Percentiles rank a stretch among this genome's conserved stretches.
Conservation (phyloP, 73 alveolate species). For the Paramecium biaurelia region DNA sequence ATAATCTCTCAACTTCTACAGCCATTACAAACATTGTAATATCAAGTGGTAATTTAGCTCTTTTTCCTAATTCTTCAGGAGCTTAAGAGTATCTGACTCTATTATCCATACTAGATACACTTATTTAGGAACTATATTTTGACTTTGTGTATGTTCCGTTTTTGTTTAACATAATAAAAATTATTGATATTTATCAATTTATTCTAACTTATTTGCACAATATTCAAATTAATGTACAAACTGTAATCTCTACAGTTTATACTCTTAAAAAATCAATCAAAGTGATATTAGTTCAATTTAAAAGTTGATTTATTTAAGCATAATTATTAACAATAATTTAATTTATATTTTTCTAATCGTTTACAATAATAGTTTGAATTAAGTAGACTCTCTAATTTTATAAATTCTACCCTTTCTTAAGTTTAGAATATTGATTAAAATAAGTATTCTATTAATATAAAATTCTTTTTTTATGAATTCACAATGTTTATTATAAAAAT, state of each 20-base stretch:
- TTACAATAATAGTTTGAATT: too few relatives aligned
- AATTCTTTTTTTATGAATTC: too few relatives aligned
- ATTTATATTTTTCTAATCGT: too few relatives aligned
- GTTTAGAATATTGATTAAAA: too few relatives aligned
- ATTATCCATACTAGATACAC: not conserved
- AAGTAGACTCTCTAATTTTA: too few relatives aligned
- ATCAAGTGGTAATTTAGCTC: not conserved
- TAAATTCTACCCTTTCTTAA: too few relatives aligned
- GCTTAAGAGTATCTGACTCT: not conserved
- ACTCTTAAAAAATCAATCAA: not conserved
- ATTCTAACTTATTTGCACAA: not conserved
- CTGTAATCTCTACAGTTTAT: not conserved
- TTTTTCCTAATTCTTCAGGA: not conserved
- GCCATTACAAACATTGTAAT: slow-evolving; percentile 3
- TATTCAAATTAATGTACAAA: not conserved
- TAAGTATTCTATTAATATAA: too few relatives aligned
- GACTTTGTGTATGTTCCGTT: not conserved
- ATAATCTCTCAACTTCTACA: not conserved
- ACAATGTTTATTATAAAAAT: too few relatives aligned
- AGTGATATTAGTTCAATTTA: not conserved
- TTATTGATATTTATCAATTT: not conserved
- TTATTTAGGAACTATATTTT: not conserved
- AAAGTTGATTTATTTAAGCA: too few relatives aligned
- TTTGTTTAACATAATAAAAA: not conserved
- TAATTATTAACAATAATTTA: too few relatives aligned